A percentile compares a stretch with the other conserved stretches of the same genome.
phyloP scores from a whole-genome alignment of 2,329 filamentous ascomycete genomes.

The Hyphodiscus sp. region DNA sequence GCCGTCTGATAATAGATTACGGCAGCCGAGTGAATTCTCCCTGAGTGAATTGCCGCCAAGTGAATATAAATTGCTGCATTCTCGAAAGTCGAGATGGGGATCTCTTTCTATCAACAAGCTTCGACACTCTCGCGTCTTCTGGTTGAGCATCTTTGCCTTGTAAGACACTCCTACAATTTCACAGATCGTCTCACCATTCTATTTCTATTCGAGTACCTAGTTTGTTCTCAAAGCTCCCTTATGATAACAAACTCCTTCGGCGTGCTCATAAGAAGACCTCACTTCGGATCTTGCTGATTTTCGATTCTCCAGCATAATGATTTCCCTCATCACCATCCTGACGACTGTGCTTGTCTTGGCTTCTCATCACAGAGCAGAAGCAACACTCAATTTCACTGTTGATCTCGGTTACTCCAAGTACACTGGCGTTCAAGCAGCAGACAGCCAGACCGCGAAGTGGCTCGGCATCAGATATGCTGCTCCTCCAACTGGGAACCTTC shows the following conservation, averaged over 20 bases:
- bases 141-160: background rate
- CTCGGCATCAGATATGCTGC: slow-evolving; percentile 70
- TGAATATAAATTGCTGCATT: background rate
- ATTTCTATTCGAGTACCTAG: no score
- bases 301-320: background rate
- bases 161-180: no score
- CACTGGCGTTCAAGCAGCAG: slow-evolving; percentile 42
- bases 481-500: slow-evolving; percentile 55
- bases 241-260: no score
- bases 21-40: background rate
- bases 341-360: slow-evolving; percentile 4
- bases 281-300: no score
- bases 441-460: slow-evolving; percentile 61
- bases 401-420: slow-evolving; percentile 64
- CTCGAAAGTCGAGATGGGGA: background rate
- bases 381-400: slow-evolving; percentile 30
- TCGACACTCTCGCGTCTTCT: background rate
- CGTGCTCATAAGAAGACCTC: no score
- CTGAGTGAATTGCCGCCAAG: background rate
- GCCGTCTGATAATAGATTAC: background rate
- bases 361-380: background rate
- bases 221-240: no score
- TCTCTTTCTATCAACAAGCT: background rate
- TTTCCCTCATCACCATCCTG: background rate
- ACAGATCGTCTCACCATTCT: no score